Conservation (phyloP, 2,329 filamentous ascomycete species). For the Cladophialophora immunda region DNA sequence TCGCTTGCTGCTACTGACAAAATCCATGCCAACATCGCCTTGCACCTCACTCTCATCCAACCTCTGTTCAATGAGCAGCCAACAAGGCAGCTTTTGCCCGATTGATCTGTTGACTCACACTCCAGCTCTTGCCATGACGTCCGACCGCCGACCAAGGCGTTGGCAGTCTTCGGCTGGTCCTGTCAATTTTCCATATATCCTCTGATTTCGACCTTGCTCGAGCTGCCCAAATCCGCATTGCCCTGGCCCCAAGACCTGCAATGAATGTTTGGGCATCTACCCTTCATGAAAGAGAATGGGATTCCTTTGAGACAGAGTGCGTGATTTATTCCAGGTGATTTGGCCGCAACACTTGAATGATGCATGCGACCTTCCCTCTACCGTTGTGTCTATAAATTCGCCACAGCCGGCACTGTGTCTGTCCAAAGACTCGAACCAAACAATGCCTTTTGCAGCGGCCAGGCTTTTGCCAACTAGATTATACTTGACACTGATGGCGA, state of each 20-base stretch:
- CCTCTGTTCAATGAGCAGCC: constrained; percentile 12
- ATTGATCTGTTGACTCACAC: neutral
- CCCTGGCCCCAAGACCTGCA: neutral
- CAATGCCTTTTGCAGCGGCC: constrained; percentile 7
- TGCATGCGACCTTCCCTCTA: neutral
- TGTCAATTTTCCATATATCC: neutral
- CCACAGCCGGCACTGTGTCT: neutral
- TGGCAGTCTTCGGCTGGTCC: neutral
- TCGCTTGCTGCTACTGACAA: neutral
- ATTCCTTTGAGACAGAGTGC: constrained; percentile 12
- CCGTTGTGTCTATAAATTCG: constrained; percentile 1
- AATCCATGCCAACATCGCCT: constrained; percentile 11
- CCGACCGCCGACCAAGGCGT: constrained; percentile 5
- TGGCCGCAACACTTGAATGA: constrained; percentile 7
- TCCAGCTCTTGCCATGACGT: neutral
- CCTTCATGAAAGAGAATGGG: neutral
- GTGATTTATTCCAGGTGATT: constrained; percentile 31
- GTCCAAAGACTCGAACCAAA: neutral
- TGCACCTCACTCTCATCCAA: constrained; percentile 10
- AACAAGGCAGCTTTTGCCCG: constrained; percentile 11
- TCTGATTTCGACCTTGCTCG: neutral
- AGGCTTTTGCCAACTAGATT: neutral
- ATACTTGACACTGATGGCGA: neutral
- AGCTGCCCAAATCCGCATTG: constrained; percentile 21
- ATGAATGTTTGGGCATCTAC: neutral